These are phyloP conservation scores for Blastobotrys parvus DNA, from an alignment of 805 yeast species.

Conservation along the genomic window DNA sequence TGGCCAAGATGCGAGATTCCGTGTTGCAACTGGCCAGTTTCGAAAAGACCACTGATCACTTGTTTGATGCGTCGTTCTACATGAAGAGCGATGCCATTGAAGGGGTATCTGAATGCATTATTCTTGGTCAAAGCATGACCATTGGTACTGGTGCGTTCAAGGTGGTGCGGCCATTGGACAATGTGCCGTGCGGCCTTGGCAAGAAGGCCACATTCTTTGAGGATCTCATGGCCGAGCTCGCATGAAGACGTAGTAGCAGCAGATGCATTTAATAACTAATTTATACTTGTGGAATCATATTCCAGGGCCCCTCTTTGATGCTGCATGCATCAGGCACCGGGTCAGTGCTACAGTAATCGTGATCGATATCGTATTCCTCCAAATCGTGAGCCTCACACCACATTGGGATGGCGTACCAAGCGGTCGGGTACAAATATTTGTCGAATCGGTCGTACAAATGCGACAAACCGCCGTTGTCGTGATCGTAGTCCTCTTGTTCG, in stretches of 20 bases:
- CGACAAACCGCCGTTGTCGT: too few relatives aligned
- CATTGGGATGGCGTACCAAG: not conserved
- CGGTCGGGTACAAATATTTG: not conserved
- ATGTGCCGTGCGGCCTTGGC: not conserved
- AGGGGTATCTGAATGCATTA: constrained; percentile 97
- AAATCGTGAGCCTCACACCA: not conserved
- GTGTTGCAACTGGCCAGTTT: constrained; percentile 94
- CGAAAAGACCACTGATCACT: constrained; percentile 96
- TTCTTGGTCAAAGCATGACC: constrained; percentile 94
- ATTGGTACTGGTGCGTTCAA: constrained; percentile 97
- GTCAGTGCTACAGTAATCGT: not conserved
- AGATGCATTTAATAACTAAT: not conserved
- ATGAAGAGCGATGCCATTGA: constrained; percentile 94
- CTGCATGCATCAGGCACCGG: too few relatives aligned
- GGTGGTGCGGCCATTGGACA: constrained; percentile 35
- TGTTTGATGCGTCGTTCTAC: constrained; percentile 96
- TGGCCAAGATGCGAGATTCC: constrained; percentile 97
- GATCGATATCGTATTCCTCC: not conserved
- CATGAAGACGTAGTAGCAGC: not conserved
- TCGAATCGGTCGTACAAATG: not conserved
- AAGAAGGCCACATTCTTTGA: constrained; percentile 35
- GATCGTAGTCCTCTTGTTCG: too few relatives aligned
- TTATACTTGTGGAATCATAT: not conserved
- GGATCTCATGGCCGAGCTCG: constrained; percentile 24
- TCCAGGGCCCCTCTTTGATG: not conserved